Conservation (phyloP, 2,329 filamentous ascomycete species). For the Ophiostoma australiae region DNA sequence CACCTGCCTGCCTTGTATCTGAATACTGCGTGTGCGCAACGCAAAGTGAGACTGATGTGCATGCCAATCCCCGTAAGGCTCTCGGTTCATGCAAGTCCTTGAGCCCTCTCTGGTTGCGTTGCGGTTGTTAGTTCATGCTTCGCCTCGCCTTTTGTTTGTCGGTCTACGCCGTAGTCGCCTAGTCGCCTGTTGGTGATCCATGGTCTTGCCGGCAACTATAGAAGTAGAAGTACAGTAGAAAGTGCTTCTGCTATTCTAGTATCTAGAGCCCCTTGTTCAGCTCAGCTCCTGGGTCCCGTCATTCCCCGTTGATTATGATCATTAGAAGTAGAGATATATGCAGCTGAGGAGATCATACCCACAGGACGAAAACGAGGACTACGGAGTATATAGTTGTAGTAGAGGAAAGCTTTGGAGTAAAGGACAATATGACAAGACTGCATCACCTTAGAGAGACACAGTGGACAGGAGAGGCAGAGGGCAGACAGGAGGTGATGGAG, state of each 20-base stretch:
- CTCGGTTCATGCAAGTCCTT: neutral
- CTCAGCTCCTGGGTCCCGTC: neutral
- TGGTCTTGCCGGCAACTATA: neutral
- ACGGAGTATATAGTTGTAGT: neutral
- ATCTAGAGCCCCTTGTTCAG: neutral
- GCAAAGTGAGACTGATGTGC: neutral
- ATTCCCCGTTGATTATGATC: neutral
- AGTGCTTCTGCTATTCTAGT: no score
- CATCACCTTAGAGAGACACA: no score
- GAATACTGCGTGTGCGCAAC: no score
- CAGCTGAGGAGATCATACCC: conserved; percentile 1
- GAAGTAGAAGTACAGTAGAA: no score
- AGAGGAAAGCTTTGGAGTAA: no score
- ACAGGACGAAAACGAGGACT: neutral
- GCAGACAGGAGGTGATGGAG: neutral
- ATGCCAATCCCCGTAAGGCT: conserved; percentile 11
- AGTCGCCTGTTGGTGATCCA: neutral
- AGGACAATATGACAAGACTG: neutral
- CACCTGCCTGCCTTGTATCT: neutral
- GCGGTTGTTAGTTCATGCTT: neutral
- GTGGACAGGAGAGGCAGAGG: neutral
- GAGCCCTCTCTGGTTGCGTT: neutral
- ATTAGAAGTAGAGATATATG: neutral
- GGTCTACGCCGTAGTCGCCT: neutral
- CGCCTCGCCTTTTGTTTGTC: neutral